Evolutionary conservation across 768 basidiomycete genomes (phyloP).

Genomic region (Exsudoporus frostii): DNA sequence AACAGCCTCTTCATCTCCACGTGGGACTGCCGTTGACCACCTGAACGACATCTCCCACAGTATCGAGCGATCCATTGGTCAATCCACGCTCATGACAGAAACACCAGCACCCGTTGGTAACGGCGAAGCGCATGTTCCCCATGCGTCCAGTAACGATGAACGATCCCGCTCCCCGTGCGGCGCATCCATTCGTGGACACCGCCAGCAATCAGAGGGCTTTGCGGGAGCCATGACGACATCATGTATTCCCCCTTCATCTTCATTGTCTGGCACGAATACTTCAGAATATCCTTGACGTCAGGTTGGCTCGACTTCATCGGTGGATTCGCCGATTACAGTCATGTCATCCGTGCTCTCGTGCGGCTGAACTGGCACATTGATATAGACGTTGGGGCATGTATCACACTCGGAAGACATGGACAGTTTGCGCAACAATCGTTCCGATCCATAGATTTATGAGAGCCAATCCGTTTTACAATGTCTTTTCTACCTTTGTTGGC

Average conservation of each 20-base stretch:
- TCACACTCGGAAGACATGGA: constrained; percentile 19
- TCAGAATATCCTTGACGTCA: constrained; percentile 35
- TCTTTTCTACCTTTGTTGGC: constrained; percentile 14
- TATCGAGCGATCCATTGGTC: constrained; percentile 18
- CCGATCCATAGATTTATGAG: constrained; percentile 25
- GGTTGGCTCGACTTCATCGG: constrained; percentile 44
- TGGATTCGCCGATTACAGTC: constrained; percentile 12
- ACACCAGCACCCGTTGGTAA: constrained; percentile 4
- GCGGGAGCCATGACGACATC: constrained; percentile 17
- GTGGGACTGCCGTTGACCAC: constrained; percentile 25
- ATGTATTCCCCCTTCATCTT: constrained; percentile 26
- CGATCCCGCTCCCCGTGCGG: constrained; percentile 3
- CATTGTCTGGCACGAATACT: constrained; percentile 23
- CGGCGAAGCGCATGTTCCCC: constrained; percentile 7
- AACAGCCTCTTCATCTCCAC: constrained; percentile 30
- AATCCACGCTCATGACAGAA: constrained; percentile 19
- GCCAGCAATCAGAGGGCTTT: constrained; percentile 5
- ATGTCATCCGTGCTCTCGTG: constrained; percentile 4
- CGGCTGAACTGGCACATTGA: constrained; percentile 8
- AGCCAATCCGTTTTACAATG: constrained; percentile 13
- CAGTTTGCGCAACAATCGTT: constrained; percentile 13
- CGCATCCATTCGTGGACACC: constrained; percentile 4
- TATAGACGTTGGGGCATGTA: constrained; percentile 17
- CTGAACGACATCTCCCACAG: constrained; percentile 29
- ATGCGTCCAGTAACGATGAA: constrained; percentile 11